Evolutionary conservation across 495 filamentous ascomycete species (phyloP), one percentile per base, ranked within the genome.

Genomic region (Neurospora sp.): DNA sequence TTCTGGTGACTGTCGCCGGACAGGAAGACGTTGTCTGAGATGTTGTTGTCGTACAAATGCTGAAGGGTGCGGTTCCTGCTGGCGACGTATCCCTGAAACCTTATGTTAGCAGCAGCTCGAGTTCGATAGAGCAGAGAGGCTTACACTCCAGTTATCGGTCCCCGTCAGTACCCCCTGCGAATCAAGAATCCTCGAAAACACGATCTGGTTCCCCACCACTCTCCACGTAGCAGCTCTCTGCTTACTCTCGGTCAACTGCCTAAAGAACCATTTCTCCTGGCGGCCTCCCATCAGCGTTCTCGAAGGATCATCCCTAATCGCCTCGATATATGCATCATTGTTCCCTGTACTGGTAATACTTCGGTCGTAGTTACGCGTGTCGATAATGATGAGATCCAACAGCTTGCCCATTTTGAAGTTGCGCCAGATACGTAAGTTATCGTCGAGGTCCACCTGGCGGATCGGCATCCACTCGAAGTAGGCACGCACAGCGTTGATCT

Each of bases 231-330:
- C 86, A 11, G 83, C 86, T 40, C 89, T 81, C n/a, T 84, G 77
- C 0, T 82, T 79, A 54, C 86, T 89, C n/a, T 84, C 71, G 17
- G 79, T 81, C 10, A 91, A 81, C 39, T 84, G 80, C 73, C 83
- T 81, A 78, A 89, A 90, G 78, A 91, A 90, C 89, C 89, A 91
- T 71, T 85, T 81, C 74, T 91, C 89, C 76, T 91, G 89, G 8
- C 83, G 83, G 10, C 82, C 73, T n/a, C 89, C 89, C 88, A 91
- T 90, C 38, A 91, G 78, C 5, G 85, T 81, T 31, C 89, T 85
- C 36, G 84, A 81, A n/a, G 87, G 86, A 69, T 90, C 88, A 72
- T 89, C 83, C 73, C 84, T 84, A 73, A 91, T 87, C 6, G 79
- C 74, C 54, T 85, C 79, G 39, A 91, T 79, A 73, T 90, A 90